Evolutionary conservation across 768 basidiomycete species (phyloP), one percentile per base, ranked within the genome.

Genomic region (Panaeolus cyanescens): DNA sequence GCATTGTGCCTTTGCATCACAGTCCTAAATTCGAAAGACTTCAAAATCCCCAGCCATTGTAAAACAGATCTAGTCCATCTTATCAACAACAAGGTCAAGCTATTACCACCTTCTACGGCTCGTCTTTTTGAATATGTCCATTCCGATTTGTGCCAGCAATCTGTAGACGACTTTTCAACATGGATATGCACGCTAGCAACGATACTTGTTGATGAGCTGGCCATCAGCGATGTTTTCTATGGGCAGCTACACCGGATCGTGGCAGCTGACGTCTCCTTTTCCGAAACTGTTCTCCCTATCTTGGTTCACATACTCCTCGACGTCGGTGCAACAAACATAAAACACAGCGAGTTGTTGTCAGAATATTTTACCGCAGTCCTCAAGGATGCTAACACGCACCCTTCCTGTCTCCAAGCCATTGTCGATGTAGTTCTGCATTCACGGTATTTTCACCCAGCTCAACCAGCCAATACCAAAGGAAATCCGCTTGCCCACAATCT

Each of bases 351-450:
- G 33, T 45, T 68, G 20, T 66, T 84, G 57, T 93, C 75, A 71
- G 79, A 60, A 1, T 91, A 90, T 68, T 87, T 95, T 74, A 74
- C 80, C 0, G 68, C 70, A 2, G 70, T 93, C 7, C 79, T 95
- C 2, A 64, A 70, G 2, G 74, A 77, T 5, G 68, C 74, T 1
- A 55, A 59, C 3, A 71, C 83, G 1, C 74, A 77, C 56, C 67
- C 78, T 2, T 69, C 75, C 6, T 85, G 83, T 59, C 71, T 88
- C 54, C 73, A 79, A 75, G 80, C 83, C 13, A 81, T 98, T 57
- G 85, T 98, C 56, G 87, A 90, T 55, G 81, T 88, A 40, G 78
- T 95, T 30, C 80, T 96, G 19, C 89, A 97, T 72, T 83, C 98
- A 25, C 92, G 96, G 7, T 77, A 85, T 66, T 92, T 90, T 63